A percentile compares a stretch with the other conserved stretches of the same genome.
These are phyloP conservation scores for Aspergillus sp. DNA, from an alignment of 2,329 filamentous ascomycete species.

Conservation along the genomic window DNA sequence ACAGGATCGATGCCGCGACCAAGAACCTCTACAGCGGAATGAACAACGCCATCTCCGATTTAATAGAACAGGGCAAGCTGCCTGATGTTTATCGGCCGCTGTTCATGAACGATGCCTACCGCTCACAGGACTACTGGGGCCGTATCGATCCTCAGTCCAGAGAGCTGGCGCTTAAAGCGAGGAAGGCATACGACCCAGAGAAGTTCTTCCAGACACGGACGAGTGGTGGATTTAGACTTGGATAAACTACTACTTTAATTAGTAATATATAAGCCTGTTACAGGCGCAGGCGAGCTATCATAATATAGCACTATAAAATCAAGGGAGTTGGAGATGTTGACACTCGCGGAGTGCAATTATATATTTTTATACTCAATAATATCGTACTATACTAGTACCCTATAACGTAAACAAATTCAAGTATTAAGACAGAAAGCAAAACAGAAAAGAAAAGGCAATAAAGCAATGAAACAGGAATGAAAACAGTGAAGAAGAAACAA, in stretches of 20 bases:
- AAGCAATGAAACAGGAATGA: too few species aligned
- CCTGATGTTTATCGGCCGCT: slow-evolving; percentile 44
- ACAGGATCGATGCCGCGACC: slow-evolving; percentile 40
- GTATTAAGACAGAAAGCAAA: too few species aligned
- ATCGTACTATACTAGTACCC: too few species aligned
- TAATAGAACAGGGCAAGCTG: slow-evolving; percentile 34
- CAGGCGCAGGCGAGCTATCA: neutral
- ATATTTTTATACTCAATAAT: too few species aligned
- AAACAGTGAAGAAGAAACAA: too few species aligned
- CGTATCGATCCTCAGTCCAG: slow-evolving; percentile 30
- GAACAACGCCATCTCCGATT: slow-evolving; percentile 33
- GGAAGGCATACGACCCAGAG: slow-evolving; percentile 31
- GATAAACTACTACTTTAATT: neutral
- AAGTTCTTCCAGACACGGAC: slow-evolving; percentile 10
- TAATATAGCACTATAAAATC: neutral
- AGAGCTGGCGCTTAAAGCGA: slow-evolving; percentile 33
- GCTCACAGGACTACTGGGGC: slow-evolving; percentile 46
- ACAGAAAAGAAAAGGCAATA: too few species aligned
- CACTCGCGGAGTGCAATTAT: too few species aligned
- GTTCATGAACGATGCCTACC: slow-evolving; percentile 50
- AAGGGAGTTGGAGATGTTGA: neutral
- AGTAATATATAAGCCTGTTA: neutral
- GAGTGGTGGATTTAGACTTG: slow-evolving; percentile 10
- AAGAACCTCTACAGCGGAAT: slow-evolving; percentile 40
- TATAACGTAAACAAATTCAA: too few species aligned